Evolutionary conservation across 345 rosid genomes (phyloP), one percentile per base, ranked within the genome.

Genomic region (Lagerstroemia speciosa): DNA sequence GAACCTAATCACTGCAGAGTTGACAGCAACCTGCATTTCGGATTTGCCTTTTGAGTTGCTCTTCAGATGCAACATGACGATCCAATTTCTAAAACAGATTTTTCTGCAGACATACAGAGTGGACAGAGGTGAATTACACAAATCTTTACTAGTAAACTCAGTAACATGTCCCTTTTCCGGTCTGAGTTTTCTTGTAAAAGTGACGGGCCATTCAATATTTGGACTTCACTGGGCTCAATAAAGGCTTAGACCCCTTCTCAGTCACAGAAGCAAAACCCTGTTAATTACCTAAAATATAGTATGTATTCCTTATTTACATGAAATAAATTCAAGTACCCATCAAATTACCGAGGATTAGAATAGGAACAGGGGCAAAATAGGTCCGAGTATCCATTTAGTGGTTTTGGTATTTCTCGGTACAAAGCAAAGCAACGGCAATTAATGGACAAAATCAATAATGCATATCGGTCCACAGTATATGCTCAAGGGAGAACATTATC

Each of bases 401-500:
- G 55, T 12, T 2, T 3, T 10, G 12, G 43, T 38, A 8, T 14
- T 38, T 38, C 43, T 5, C 43, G 50, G 50, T 45, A 45, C 11
- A 20, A 52, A 6, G 27, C 9, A 52, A 4, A 3, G 27, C 57
- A 20, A 17, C 20, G 24, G 57, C 57, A 20, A 20, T 2, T 6
- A 45, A 52, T 52, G 3, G 27, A 52, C 8, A 52, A 27, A 52
- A 6, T 26, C 6, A 24, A 38, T 41, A 15, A 11, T 37, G 60
- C 19, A 24, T 17, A 50, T 66, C 67, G 68, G 66, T 41, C 30
- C 14, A 45, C 40, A 34, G 0, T 45, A 64, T n/a, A 45, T 65
- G 7, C 38, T 75, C 78, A 77, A 69, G 64, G 58, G 50, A 37
- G 64, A 69, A 36, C 73, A 63, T 80, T 48, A 61, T 14, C 33